Conservation (phyloP, 768 basidiomycete genomes). For the Tylopilus cervinicoccineus region DNA sequence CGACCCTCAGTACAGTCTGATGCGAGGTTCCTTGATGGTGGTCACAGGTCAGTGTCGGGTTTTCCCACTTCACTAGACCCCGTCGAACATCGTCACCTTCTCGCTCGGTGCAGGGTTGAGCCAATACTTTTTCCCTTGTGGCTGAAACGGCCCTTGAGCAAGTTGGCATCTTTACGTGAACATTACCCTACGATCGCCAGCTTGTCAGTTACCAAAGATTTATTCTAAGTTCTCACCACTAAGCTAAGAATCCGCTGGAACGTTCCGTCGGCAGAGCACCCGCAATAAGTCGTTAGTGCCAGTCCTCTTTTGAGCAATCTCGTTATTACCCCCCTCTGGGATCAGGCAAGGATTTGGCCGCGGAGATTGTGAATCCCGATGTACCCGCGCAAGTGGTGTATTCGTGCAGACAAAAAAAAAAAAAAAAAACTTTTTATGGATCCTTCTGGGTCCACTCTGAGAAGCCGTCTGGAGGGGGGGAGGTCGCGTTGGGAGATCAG, state of each 20-base stretch:
- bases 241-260: too few relatives aligned
- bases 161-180: not conserved
- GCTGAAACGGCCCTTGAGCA: not conserved
- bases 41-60: not conserved
- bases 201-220: not conserved
- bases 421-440: too few relatives aligned
- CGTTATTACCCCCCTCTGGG: not conserved
- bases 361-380: not conserved
- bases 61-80: not conserved
- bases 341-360: not conserved
- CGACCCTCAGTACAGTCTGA: not conserved
- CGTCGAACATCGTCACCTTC: not conserved
- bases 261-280: too few relatives aligned
- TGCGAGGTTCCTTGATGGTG: not conserved
- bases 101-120: too few relatives aligned
- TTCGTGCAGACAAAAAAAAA: too few relatives aligned
- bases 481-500: too few relatives aligned
- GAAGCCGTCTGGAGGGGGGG: too few relatives aligned
- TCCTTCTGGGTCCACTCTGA: too few relatives aligned
- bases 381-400: too few relatives aligned
- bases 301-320: not conserved
- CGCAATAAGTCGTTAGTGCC: too few relatives aligned
- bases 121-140: not conserved
- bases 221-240: too few relatives aligned
- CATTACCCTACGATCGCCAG: too few relatives aligned